These are phyloP conservation scores for Melampsora larici-populina DNA, from an alignment of 1,284 basidiomycete species.

Conservation along the genomic window DNA sequence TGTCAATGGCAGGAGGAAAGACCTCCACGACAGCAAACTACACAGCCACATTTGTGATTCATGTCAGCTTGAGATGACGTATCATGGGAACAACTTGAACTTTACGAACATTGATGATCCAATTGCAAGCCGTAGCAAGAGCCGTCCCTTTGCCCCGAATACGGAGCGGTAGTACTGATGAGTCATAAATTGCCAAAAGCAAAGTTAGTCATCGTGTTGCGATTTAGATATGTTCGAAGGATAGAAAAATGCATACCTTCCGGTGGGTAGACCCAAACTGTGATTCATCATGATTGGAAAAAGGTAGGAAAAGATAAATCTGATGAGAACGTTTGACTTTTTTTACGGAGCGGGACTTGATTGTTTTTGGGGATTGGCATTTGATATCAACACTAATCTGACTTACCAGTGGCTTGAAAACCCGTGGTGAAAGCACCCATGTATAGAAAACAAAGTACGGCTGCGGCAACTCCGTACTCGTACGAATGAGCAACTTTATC, in stretches of 20 bases:
- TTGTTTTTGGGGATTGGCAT: not conserved
- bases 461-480: conserved; percentile 46
- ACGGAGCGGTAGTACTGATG: conserved; percentile 48
- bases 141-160: conserved; percentile 51
- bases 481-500: conserved; percentile 47
- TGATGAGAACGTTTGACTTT: too few relatives aligned
- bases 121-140: conserved; percentile 52
- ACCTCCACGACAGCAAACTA: conserved; percentile 41
- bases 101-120: conserved; percentile 50
- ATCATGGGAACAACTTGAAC: not conserved
- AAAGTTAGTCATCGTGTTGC: too few relatives aligned
- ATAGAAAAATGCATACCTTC: conserved; percentile 36
- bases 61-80: not conserved
- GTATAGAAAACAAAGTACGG: conserved; percentile 51
- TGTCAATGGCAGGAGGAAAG: conserved; percentile 44
- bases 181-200: not conserved
- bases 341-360: not conserved
- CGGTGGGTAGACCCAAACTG: conserved; percentile 52
- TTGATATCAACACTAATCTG: not conserved
- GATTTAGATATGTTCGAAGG: not conserved
- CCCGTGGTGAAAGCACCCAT: conserved; percentile 53
- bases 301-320: not conserved
- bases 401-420: conserved; percentile 48
- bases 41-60: not conserved
- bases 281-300: not conserved